Evolutionary conservation across 2,329 filamentous ascomycete species (phyloP).

Genomic region (Talaromyces sp.): DNA sequence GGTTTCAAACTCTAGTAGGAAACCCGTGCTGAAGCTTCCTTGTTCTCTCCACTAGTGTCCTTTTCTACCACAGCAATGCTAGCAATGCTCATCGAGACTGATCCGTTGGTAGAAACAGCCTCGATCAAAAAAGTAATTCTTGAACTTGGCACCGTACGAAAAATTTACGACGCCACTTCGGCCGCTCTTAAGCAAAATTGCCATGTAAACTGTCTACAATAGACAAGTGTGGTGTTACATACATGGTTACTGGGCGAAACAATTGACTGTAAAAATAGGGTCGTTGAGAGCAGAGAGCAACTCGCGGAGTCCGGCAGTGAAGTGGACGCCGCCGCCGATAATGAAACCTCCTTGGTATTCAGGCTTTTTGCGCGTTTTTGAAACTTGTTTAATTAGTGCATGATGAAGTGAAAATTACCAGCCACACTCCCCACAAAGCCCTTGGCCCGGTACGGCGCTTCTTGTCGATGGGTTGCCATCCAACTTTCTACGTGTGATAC

Average conservation of each 20-base stretch:
- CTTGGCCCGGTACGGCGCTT: constrained; percentile 35
- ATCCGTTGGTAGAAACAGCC: constrained; percentile 3
- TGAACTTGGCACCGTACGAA: constrained; percentile 22
- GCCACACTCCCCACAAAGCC: constrained; percentile 54
- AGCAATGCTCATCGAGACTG: not conserved
- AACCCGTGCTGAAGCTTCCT: not conserved
- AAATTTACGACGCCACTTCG: constrained; percentile 52
- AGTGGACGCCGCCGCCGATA: constrained; percentile 71
- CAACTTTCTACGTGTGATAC: too few species aligned
- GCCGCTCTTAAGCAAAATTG: constrained; percentile 50
- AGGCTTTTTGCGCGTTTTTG: constrained; percentile 52
- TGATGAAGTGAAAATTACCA: constrained; percentile 65
- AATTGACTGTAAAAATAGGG: constrained; percentile 45
- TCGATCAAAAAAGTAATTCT: constrained; percentile 8
- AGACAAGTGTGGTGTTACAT: constrained; percentile 50
- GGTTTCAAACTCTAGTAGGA: not conserved
- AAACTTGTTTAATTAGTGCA: not conserved
- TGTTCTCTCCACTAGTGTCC: not conserved
- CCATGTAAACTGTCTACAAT: constrained; percentile 63
- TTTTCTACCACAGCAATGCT: constrained; percentile 7
- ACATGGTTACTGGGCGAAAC: constrained; percentile 52
- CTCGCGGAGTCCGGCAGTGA: constrained; percentile 56
- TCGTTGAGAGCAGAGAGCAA: constrained; percentile 37
- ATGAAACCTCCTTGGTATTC: constrained; percentile 70
- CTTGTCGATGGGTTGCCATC: constrained; percentile 46